Evolutionary conservation across 2,329 filamentous ascomycete species (phyloP).

Genomic region (Diaporthe australafricana): DNA sequence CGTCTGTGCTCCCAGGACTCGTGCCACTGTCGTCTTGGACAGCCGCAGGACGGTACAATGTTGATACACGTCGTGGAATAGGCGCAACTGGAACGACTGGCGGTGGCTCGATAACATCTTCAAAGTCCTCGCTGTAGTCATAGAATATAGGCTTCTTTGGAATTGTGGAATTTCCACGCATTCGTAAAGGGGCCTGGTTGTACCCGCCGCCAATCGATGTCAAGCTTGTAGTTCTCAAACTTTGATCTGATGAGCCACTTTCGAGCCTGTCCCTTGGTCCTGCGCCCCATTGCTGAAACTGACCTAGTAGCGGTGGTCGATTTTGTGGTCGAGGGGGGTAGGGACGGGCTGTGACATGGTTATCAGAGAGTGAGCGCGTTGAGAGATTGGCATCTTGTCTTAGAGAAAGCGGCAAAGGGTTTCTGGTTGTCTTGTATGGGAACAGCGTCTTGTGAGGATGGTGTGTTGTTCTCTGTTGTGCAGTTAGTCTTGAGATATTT

Average conservation of each 20-base stretch:
- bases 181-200: conserved; percentile 44
- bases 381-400: conserved; percentile 56
- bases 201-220: conserved; percentile 65
- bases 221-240: conserved; percentile 58
- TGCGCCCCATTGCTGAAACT: conserved; percentile 47
- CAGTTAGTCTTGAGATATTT: not conserved
- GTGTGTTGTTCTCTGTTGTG: conserved; percentile 58
- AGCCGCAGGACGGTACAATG: not conserved
- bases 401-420: conserved; percentile 52
- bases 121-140: conserved; percentile 65
- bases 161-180: conserved; percentile 39
- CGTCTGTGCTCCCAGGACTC: conserved; percentile 5
- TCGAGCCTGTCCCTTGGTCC: conserved; percentile 48
- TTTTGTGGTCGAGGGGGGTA: conserved; percentile 38
- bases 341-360: conserved; percentile 27
- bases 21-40: not conserved
- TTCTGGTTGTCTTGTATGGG: conserved; percentile 48
- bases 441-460: conserved; percentile 55
- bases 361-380: conserved; percentile 49
- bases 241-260: conserved; percentile 52
- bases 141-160: conserved; percentile 58
- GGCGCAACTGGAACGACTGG: conserved; percentile 47
- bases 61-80: conserved; percentile 42
- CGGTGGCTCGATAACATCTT: conserved; percentile 42
- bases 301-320: conserved; percentile 49